A percentile compares a stretch with the other conserved stretches of the same genome.
These are phyloP conservation scores for Fusarium sp. DNA, from an alignment of 2,329 filamentous ascomycete species.

Conservation along the genomic window DNA sequence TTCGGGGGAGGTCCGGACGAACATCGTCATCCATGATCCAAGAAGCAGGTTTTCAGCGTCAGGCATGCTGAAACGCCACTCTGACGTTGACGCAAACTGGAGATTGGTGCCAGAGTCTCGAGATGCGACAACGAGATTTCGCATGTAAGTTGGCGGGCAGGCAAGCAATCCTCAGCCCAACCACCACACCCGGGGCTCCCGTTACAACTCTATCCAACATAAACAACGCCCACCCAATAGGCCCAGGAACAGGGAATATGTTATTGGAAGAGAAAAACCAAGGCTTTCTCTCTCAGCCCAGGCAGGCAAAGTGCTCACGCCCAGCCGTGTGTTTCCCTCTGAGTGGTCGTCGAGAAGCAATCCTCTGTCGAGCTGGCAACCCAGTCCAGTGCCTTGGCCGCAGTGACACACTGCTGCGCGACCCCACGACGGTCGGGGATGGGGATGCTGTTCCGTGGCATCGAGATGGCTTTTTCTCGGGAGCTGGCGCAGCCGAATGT, in stretches of 20 bases:
- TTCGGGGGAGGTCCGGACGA: background rate
- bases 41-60: constrained; percentile 20
- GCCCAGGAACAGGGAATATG: constrained; percentile 31
- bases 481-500: constrained; percentile 16
- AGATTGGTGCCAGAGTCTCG: constrained; percentile 1
- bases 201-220: background rate
- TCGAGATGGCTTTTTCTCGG: constrained; percentile 1
- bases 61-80: constrained; percentile 15
- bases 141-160: background rate
- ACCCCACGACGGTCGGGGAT: constrained; percentile 24
- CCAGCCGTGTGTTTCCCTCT: constrained; percentile 41
- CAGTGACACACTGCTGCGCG: constrained; percentile 36
- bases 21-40: background rate
- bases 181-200: background rate
- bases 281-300: constrained; percentile 17
- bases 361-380: background rate
- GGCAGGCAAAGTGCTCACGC: constrained; percentile 18
- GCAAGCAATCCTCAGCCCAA: background rate
- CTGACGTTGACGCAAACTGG: constrained; percentile 12
- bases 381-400: constrained; percentile 28
- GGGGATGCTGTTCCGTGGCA: constrained; percentile 27
- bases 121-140: background rate
- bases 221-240: background rate
- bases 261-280: background rate
- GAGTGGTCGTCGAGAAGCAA: constrained; percentile 25